Conservation (phyloP, 2,329 filamentous ascomycete genomes). For the Colletotrichum gigasporum region DNA sequence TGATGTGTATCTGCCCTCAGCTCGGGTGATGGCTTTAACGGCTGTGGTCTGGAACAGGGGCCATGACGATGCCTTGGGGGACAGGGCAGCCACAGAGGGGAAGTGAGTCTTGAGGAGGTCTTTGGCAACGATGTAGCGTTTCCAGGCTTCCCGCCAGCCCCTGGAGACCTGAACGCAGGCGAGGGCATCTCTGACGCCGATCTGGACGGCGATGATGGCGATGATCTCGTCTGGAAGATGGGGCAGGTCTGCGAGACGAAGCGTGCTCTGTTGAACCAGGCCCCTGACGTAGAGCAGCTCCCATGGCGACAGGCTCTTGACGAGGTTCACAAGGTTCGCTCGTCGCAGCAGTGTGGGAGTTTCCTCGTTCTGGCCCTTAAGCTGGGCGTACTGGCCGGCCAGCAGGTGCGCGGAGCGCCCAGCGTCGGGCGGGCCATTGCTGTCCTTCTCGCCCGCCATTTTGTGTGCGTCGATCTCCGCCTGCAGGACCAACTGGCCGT, state of each 20-base stretch:
- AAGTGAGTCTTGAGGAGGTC: slow-evolving; percentile 1
- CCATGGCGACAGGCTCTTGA: slow-evolving; percentile 13
- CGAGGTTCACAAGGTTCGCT: slow-evolving; percentile 14
- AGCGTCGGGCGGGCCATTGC: no score
- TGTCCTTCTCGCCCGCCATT: background rate
- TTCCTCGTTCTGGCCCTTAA: background rate
- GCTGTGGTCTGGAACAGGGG: background rate
- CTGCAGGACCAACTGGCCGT: no score
- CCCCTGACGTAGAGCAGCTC: slow-evolving; percentile 19
- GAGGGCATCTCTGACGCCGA: slow-evolving; percentile 1
- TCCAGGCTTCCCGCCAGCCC: slow-evolving; percentile 14
- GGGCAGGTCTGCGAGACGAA: background rate
- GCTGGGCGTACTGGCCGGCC: background rate
- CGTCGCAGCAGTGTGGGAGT: background rate
- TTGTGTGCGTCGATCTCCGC: no score
- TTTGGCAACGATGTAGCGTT: background rate
- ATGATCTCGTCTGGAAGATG: slow-evolving; percentile 22
- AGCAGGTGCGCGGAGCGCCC: background rate
- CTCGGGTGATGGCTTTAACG: background rate
- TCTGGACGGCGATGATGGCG: background rate
- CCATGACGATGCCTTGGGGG: background rate
- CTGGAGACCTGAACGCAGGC: slow-evolving; percentile 18
- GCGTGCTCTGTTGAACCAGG: background rate
- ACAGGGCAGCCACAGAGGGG: background rate
- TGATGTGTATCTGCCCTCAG: background rate